Percentiles rank a stretch among this genome's conserved stretches.
Conservation (phyloP, 2,329 filamentous ascomycete genomes). For the Botrytis paeoniae region DNA sequence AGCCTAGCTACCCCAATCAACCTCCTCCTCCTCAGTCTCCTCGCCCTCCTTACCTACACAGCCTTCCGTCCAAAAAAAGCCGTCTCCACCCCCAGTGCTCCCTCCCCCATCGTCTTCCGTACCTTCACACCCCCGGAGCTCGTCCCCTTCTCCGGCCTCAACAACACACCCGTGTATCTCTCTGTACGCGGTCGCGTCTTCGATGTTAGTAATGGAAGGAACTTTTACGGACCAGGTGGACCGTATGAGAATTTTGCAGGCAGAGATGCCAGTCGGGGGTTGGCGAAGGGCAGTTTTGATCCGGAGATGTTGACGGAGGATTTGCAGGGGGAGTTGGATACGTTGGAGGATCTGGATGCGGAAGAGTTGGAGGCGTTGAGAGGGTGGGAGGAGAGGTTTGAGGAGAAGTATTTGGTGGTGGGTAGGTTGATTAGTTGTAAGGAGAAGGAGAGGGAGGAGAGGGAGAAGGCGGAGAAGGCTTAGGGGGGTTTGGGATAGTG, state of each 20-base stretch:
- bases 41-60: conserved; percentile 58
- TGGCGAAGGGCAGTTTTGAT: conserved; percentile 91
- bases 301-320: conserved; percentile 93
- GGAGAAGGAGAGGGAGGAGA: conserved; percentile 47
- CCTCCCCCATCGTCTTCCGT: conserved; percentile 45
- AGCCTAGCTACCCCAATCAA: conserved; percentile 56
- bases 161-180: conserved; percentile 75
- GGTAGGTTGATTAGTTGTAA: conserved; percentile 74
- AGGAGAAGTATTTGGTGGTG: conserved; percentile 93
- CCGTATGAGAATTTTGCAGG: conserved; percentile 97
- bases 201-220: conserved; percentile 80
- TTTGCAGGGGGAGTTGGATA: conserved; percentile 77
- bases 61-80: conserved; percentile 47
- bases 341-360: conserved; percentile 63
- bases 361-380: conserved; percentile 80
- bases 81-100: conserved; percentile 28
- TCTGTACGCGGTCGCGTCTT: conserved; percentile 90
- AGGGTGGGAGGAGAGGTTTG: conserved; percentile 92
- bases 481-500: neutral
- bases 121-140: conserved; percentile 53
- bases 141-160: conserved; percentile 76
- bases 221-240: conserved; percentile 95
- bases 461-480: conserved; percentile 16
- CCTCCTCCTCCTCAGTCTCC: conserved; percentile 53
- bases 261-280: conserved; percentile 79